These are phyloP conservation scores for Clavispora fructus DNA, from an alignment of 805 yeast species.

Conservation along the genomic window DNA sequence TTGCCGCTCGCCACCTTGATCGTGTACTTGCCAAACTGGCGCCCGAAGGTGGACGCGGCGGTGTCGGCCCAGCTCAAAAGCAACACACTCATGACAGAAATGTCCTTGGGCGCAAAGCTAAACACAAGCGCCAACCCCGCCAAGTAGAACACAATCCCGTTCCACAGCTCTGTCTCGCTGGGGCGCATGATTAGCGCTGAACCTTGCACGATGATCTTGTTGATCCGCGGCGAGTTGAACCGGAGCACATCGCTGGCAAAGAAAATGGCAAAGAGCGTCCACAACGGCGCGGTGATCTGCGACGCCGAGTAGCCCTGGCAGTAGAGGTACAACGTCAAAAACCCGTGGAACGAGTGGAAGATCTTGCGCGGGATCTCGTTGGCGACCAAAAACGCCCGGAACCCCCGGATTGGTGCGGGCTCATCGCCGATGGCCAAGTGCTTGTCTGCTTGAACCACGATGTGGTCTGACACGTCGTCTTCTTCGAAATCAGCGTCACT, in stretches of 20 bases:
- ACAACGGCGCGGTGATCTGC: slow-evolving; percentile 57
- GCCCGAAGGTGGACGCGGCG: slow-evolving; percentile 91
- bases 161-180: slow-evolving; percentile 61
- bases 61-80: slow-evolving; percentile 96
- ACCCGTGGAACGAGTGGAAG: slow-evolving; percentile 86
- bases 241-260: slow-evolving; percentile 65
- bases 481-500: background rate
- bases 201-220: slow-evolving; percentile 56
- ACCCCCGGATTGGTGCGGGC: background rate
- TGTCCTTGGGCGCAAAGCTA: slow-evolving; percentile 69
- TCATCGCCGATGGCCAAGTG: background rate
- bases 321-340: slow-evolving; percentile 70
- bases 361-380: slow-evolving; percentile 88
- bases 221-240: slow-evolving; percentile 55
- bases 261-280: slow-evolving; percentile 49
- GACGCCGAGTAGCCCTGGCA: slow-evolving; percentile 51
- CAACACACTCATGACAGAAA: slow-evolving; percentile 68
- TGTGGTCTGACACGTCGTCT: background rate
- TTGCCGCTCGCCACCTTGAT: slow-evolving; percentile 71
- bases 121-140: slow-evolving; percentile 75
- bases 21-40: slow-evolving; percentile 78
- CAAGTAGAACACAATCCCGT: slow-evolving; percentile 87
- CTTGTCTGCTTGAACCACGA: background rate
- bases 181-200: slow-evolving; percentile 86
- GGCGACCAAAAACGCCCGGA: slow-evolving; percentile 48